These are phyloP conservation scores for Chrysoporthe austroafricana DNA, from an alignment of 2,329 filamentous ascomycete genomes.

Conservation along the genomic window DNA sequence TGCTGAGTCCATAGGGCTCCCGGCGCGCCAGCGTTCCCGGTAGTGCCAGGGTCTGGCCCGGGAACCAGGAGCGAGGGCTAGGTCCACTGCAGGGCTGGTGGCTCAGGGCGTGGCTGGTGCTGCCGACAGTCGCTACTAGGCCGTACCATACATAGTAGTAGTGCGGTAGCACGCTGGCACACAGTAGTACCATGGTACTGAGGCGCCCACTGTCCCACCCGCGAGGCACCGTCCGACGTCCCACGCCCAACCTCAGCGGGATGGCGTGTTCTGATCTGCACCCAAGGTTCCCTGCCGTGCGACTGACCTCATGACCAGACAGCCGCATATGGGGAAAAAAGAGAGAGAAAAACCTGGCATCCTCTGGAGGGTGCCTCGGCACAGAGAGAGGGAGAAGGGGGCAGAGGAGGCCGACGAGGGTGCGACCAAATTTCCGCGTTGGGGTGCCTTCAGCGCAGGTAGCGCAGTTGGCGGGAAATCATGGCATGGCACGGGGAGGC, in stretches of 20 bases:
- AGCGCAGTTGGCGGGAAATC: neutral
- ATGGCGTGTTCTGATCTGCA: neutral
- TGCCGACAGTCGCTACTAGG: too few relatives aligned
- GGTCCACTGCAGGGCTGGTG: conserved; percentile 2
- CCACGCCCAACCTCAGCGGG: neutral
- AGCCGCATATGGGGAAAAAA: neutral
- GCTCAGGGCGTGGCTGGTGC: conserved; percentile 2
- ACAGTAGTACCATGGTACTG: too few relatives aligned
- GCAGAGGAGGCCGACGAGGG: neutral
- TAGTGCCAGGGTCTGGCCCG: neutral
- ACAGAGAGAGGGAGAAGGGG: neutral
- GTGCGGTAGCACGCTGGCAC: too few relatives aligned
- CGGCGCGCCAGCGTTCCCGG: neutral
- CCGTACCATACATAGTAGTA: too few relatives aligned
- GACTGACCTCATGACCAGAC: conserved; percentile 2
- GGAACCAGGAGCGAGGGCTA: neutral
- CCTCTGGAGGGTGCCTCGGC: neutral
- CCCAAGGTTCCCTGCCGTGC: neutral
- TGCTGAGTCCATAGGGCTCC: neutral
- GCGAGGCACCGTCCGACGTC: neutral
- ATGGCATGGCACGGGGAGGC: neutral
- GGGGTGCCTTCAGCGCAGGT: neutral
- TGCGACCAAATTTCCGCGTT: neutral
- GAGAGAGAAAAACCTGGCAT: neutral
- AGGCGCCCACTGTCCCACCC: too few relatives aligned